These are phyloP conservation scores for Eutrema heterophyllum DNA, from an alignment of 345 rosid species.

Conservation along the genomic window DNA sequence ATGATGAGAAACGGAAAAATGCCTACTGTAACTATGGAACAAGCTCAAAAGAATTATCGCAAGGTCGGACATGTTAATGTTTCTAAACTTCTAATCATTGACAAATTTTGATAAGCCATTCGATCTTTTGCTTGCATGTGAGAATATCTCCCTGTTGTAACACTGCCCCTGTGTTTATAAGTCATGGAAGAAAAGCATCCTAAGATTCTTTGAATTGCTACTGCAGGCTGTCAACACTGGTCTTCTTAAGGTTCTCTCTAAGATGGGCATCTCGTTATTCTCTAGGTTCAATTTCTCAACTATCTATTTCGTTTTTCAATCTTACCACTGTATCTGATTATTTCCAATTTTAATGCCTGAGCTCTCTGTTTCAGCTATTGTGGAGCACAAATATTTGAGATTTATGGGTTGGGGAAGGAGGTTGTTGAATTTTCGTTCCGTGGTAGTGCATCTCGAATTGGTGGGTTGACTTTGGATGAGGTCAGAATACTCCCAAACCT, in stretches of 20 bases:
- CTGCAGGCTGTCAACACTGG: constrained; percentile 88
- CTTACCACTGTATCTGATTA: neutral
- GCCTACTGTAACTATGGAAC: constrained; percentile 98
- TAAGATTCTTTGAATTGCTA: constrained; percentile 24
- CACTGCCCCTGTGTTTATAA: neutral
- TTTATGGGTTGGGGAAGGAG: constrained; percentile 89
- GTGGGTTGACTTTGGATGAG: constrained; percentile 94
- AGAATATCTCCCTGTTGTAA: neutral
- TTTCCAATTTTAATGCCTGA: neutral
- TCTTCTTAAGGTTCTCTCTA: constrained; percentile 95
- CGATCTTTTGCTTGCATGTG: neutral
- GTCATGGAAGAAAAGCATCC: constrained; percentile 3
- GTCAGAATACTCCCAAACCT: constrained; percentile 37
- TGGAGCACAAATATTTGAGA: constrained; percentile 99
- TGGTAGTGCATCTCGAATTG: constrained; percentile 84
- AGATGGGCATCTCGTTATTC: constrained; percentile 98
- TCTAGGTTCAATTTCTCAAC: constrained; percentile 57
- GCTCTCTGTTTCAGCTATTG: constrained; percentile 63
- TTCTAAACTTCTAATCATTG: neutral
- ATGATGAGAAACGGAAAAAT: constrained; percentile 97
- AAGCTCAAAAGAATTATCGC: constrained; percentile 89
- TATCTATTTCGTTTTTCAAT: neutral
- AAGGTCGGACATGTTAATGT: constrained; percentile 55
- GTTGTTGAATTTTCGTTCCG: constrained; percentile 76
- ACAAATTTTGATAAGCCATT: neutral